Evolutionary conservation across 495 filamentous ascomycete genomes (phyloP), one percentile per base, ranked within the genome.

Genomic region (Aspergillus nanangensis): DNA sequence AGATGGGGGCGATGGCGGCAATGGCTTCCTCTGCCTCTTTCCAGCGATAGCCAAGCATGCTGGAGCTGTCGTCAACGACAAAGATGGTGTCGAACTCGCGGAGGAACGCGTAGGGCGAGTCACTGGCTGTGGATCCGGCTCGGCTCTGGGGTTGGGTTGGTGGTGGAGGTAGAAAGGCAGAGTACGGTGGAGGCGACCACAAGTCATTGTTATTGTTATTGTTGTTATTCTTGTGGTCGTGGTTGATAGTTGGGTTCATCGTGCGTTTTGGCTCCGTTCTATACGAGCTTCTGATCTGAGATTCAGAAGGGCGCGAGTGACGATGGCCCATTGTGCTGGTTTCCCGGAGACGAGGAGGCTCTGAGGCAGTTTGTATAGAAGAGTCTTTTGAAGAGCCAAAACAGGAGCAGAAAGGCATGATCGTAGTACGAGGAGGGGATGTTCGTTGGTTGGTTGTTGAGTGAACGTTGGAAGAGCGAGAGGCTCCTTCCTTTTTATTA

Each of bases 21-120:
- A 98, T 78, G 24, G 87, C 90, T 8, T 71, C 65, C 29, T 76
- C 70, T 22, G 86, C 87, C 66, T 96, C 88, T 15, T 67, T 63
- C 93, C 93, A 98, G 34, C 76, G 77, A 10, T 62, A 51, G 45
- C 84, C 88, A n/a, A 73, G 71, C 93, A 98, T 98, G 61, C 82
- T 88, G 23, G 82, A 79, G 38, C 84, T 89, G 76, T 98, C 93
- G 61, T 98, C 93, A 61, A 98, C 88, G 0, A 98, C 70, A 70
- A 98, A 93, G 44, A 92, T 66, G 22, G 91, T 97, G 74, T 97
- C 88, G 65, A 96, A 97, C 38, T 76, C 75, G n/a, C 54, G 52
- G 20, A 97, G 88, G 66, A 95, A 94, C n/a, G 80, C 76, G 61
- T 88, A 94, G 1, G 72, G 79, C 4, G 63, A 63, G 43, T 72